These are phyloP conservation scores for Aquilaria malaccensis DNA, from an alignment of 345 rosid genomes.

Conservation along the genomic window DNA sequence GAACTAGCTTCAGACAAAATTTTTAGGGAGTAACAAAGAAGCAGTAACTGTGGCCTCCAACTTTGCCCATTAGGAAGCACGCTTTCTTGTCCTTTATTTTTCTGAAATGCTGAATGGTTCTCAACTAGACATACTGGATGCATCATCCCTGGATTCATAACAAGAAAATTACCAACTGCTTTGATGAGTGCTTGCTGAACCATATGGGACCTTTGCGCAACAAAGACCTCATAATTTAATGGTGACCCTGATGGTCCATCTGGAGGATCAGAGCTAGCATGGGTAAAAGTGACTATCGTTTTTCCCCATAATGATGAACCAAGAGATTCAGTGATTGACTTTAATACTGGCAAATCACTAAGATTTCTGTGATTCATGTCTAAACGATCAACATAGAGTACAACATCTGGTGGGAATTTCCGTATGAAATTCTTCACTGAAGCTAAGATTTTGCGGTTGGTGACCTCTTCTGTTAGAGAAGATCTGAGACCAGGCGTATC, in stretches of 20 bases:
- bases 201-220: conserved; percentile 32
- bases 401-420: conserved; percentile 55
- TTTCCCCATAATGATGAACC: conserved; percentile 64
- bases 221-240: conserved; percentile 40
- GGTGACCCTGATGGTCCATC: conserved; percentile 40
- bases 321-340: conserved; percentile 33
- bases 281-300: conserved; percentile 52
- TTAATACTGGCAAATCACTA: conserved; percentile 41
- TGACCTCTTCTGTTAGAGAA: conserved; percentile 34
- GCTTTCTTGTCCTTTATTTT: conserved; percentile 20
- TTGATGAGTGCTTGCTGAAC: conserved; percentile 41
- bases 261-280: conserved; percentile 48
- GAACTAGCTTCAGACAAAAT: conserved; percentile 32
- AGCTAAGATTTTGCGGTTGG: conserved; percentile 43
- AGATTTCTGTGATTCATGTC: conserved; percentile 31
- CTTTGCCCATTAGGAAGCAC: conserved; percentile 33
- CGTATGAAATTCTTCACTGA: conserved; percentile 46
- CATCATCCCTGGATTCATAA: conserved; percentile 36
- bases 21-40: conserved; percentile 56
- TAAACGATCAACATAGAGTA: conserved; percentile 72
- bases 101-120: conserved; percentile 32
- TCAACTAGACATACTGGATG: conserved; percentile 51
- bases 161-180: conserved; percentile 39
- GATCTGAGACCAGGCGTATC: conserved; percentile 76
- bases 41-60: conserved; percentile 56